Evolutionary conservation across 2,329 filamentous ascomycete species (phyloP), one percentile per base, ranked within the genome.

Genomic region (Colletotrichum tropicale): DNA sequence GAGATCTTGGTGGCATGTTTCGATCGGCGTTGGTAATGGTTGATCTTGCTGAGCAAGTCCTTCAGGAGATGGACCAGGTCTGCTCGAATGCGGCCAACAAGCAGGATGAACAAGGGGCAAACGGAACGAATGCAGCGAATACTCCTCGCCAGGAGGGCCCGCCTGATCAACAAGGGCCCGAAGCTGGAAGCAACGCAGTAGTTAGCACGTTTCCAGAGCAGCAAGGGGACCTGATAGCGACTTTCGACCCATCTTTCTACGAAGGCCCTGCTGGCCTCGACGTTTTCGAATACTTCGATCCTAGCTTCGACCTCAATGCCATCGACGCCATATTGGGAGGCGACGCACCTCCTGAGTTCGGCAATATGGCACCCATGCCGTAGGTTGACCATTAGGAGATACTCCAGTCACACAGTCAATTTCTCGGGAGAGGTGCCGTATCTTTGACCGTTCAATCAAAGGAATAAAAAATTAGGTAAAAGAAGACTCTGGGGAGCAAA

Each of bases 221-320:
- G 24, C 64, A 74, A 18, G 21, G 48, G 12, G 48, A 68, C 8
- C 6, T 58, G 3, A 28, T 69, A 5, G 15, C 64, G 4, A 60
- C 58, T 3, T 75, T 73, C 15, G 58, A 74, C 16, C 58, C 70
- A 13, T 67, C 43, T 6, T 62, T 76, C 24, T 69, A 68, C 15
- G 64, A 76, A 9, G 70, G 74, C 3, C 68, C 67, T 58, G 65
- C 77, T 10, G 76, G 70, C 28, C 76, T 78, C 32, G 72, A 71
- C 38, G 77, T 79, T 38, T 80, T 80, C 62, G 78, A 78, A 28
- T 78, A 78, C 61, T 80, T 80, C 52, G 78, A 79, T 58, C 78
- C 78, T 13, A 77, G 75, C 32, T 78, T 79, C 66, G 78, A 80
- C 61, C 74, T 80, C 18, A 68, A 76, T 26, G 73, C 78, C 30